Evolutionary conservation across 805 yeast species (phyloP), one percentile per base, ranked within the genome.

Genomic region (Metschnikowia hibisci): DNA sequence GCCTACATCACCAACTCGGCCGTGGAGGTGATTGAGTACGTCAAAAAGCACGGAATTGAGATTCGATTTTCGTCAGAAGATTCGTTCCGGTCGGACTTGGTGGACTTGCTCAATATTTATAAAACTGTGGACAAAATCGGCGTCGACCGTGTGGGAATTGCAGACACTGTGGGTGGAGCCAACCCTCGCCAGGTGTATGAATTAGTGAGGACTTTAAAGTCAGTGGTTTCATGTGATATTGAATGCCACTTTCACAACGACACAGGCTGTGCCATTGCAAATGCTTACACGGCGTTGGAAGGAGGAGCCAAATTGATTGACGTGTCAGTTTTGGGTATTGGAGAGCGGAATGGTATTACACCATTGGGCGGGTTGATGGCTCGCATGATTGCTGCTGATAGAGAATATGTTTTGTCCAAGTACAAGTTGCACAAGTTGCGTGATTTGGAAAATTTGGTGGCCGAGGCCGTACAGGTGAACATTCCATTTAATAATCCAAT

Each of bases 211-310:
- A 93, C 99, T 34, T 80, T 91, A 66, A 87, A 82, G 70, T 81
- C 90, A 11, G 96, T 91, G 39, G 98, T 91, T 39, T 83, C 87
- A 29, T 91, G 98, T 74, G 99, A 91, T 65, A 90, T 91, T 59
- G 99, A 91, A 74, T 87, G 96, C 67, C 99, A 91, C 68, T 93
- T 91, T 87, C 99, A 91, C 74, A 87, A 91, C 66, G 99, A 91
- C 68, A 91, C 99, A 27, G 99, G 99, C 51, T 93, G 98, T 75
- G 96, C 99, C 53, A 88, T 91, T 71, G 96, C 97, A 49, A 91
- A 91, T 66, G 96, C 99, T 27, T 93, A 93, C 78, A 88, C 97
- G 45, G 98, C 98, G 11, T 76, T 91, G 58, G 99, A 91, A 71
- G 99, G 89, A 43, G 99, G 99, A 60, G 99, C 99, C 54, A 82